Base-by-base conservation (phyloP, 2,329 filamentous ascomycete genomes). In the Pseudogymnoascus sp. region DNA sequence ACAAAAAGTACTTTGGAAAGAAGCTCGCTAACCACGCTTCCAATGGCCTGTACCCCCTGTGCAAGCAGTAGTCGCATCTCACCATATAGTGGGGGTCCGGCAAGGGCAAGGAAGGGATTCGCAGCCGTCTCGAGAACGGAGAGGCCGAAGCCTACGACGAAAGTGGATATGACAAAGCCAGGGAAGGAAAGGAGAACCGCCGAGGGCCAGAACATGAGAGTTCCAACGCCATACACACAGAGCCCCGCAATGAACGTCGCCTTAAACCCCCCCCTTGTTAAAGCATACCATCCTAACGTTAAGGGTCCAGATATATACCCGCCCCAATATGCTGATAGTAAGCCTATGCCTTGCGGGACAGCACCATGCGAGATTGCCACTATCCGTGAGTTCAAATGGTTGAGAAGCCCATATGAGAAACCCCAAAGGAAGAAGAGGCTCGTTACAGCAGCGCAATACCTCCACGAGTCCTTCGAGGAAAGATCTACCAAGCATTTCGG, bases 371-470 rank as follows among this genome's bases (percentile, higher is more conserved):
- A 82, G 4, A 90, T 82, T n/a, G 76, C 72, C 47, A 88, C 86
- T 61, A 91, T 86, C 24, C 85, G 87, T 21, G 82, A 82, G 72
- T 96, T 96, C 37, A 96, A 81, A 0, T 87, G 88, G 71, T 93
- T 90, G 5, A 96, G 79, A 2, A 96, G 81, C 0, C 92, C 92
- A 69, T 96, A 96, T 0, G 91, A 91, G 64, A 96, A 88, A 0
- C 92, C 92, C 91, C 91, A 93, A 5, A 95, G 77, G 66, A 96
- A 85, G 75, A 96, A 95, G 0, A 96, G 78, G 4, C 92, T 81
- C 1, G 88, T 89, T 24, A 95, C 90, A 67, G 91, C 80, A 16
- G 82, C 80, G 69, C 88, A 86, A 66, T 90, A 89, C 65, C 85
- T 87, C 66, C 88, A 75, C 0, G 87, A 89, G 64, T 91, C 86